Conservation (phyloP, 192 early-diverging fungal genomes). For the Rhizophlyctis rosea region DNA sequence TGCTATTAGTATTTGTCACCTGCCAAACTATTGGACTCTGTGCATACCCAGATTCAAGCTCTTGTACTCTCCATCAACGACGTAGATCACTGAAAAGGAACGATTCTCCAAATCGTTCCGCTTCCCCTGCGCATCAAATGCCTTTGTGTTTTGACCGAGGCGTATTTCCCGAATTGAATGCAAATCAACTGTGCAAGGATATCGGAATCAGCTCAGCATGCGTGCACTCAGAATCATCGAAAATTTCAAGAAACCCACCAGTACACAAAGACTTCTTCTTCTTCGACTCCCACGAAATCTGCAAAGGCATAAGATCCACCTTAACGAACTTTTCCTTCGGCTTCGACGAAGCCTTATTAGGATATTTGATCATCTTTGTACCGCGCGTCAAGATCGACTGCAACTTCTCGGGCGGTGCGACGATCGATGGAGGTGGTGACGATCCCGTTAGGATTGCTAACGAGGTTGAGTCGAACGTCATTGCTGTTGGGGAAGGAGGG, state of each 20-base stretch:
- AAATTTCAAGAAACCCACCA: too few species aligned
- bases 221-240: too few species aligned
- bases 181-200: slow-evolving; percentile 36
- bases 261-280: slow-evolving; percentile 48
- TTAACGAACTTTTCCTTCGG: slow-evolving; percentile 42
- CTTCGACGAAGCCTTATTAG: slow-evolving; percentile 32
- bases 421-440: slow-evolving; percentile 10
- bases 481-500: background rate
- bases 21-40: background rate
- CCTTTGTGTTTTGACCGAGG: slow-evolving; percentile 55
- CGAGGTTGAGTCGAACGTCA: slow-evolving; percentile 3
- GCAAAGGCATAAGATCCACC: slow-evolving; percentile 31
- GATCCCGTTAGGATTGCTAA: background rate
- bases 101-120: slow-evolving; percentile 39
- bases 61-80: slow-evolving; percentile 44
- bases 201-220: background rate
- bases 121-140: slow-evolving; percentile 48
- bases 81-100: slow-evolving; percentile 51
- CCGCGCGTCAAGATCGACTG: slow-evolving; percentile 31
- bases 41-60: slow-evolving; percentile 51
- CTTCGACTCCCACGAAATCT: slow-evolving; percentile 44
- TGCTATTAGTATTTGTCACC: background rate
- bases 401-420: slow-evolving; percentile 11
- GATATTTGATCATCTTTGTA: slow-evolving; percentile 46
- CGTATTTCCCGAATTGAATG: slow-evolving; percentile 51